Evolutionary conservation across 306 rosid species (phyloP), one percentile per base, ranked within the genome.

Genomic region (Carpinus fangiana): DNA sequence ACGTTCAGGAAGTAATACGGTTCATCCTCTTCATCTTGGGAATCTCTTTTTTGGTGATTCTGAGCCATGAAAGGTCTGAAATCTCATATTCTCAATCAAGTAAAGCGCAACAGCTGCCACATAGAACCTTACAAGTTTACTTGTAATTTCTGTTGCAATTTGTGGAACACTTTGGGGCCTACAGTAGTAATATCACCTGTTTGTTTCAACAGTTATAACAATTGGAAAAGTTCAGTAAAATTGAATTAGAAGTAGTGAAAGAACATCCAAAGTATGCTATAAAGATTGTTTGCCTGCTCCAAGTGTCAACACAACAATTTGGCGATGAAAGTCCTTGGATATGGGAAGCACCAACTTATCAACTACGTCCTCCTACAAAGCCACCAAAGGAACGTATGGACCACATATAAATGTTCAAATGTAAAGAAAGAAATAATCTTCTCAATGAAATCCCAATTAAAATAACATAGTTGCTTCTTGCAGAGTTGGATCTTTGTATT

Each of bases 311-410:
- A 83, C 73, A 53, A 71, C 59, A 21, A 59, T 56, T 11, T 75
- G 67, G 36, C 38, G 70, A 79, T 56, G 75, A 17, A 78, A 68
- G 45, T 79, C 64, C 61, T 20, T n/a, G 57, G 72, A 79, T 11
- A 79, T 76, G 21, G 60, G 84, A 70, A 46, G 12, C 69, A 28
- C 55, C 20, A 83, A 43, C 76, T 50, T 55, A 28, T 83, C 74
- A 20, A 83, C 79, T 54, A 83, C 81, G 76, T 26, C 79, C 7
- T 8, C 87, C 81, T 83, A 78, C 41, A 53, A 47, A 20, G 38
- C 45, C 57, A 69, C 79, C 67, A 67, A 21, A 45, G 46, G 54
- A 70, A 20, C 7, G 0, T 9, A 59, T 59, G 65, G 65, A 59
- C 65, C 38, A 59, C 23, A 23, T 5, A 59, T 59, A 2, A 23